Conservation (phyloP, 352 stramenopile genomes). For the Phytophthora aleatoria region DNA sequence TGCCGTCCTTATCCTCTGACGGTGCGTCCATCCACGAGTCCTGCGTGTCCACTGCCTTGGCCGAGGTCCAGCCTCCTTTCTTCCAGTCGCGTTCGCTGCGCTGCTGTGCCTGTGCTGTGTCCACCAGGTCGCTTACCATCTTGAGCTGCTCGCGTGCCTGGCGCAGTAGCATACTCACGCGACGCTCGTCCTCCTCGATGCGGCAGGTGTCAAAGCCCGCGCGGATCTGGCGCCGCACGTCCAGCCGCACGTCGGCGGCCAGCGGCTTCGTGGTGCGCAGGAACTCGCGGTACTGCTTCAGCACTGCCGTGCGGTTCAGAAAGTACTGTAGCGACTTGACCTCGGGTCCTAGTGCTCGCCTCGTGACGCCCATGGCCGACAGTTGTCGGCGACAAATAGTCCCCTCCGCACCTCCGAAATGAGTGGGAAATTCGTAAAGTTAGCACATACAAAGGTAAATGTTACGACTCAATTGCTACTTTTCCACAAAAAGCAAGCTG, state of each 20-base stretch:
- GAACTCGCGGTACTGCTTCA: constrained; percentile 72
- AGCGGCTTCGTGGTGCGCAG: constrained; percentile 62
- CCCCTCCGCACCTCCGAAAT: too few species aligned
- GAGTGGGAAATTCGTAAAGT: too few species aligned
- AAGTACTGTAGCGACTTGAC: constrained; percentile 83
- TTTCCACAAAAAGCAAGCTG: not conserved
- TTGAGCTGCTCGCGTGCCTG: constrained; percentile 68
- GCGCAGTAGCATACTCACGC: constrained; percentile 50
- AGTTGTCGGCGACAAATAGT: too few species aligned
- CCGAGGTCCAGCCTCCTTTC: constrained; percentile 24
- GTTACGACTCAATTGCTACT: not conserved
- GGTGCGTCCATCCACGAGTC: constrained; percentile 49
- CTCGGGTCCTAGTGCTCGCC: constrained; percentile 29
- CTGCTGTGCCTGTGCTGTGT: constrained; percentile 62
- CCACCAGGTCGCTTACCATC: constrained; percentile 71
- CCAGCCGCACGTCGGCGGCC: constrained; percentile 40
- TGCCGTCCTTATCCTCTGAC: constrained; percentile 26
- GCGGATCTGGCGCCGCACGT: constrained; percentile 72
- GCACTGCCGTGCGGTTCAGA: constrained; percentile 62
- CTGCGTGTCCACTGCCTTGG: constrained; percentile 5
- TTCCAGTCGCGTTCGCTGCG: constrained; percentile 34
- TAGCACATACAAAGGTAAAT: not conserved
- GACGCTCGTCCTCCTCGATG: constrained; percentile 56
- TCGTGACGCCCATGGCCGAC: constrained; percentile 10
- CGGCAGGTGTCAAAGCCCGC: constrained; percentile 58